These are phyloP conservation scores for Dendrobium catenatum DNA, from an alignment of 106 monocot species.

Conservation along the genomic window DNA sequence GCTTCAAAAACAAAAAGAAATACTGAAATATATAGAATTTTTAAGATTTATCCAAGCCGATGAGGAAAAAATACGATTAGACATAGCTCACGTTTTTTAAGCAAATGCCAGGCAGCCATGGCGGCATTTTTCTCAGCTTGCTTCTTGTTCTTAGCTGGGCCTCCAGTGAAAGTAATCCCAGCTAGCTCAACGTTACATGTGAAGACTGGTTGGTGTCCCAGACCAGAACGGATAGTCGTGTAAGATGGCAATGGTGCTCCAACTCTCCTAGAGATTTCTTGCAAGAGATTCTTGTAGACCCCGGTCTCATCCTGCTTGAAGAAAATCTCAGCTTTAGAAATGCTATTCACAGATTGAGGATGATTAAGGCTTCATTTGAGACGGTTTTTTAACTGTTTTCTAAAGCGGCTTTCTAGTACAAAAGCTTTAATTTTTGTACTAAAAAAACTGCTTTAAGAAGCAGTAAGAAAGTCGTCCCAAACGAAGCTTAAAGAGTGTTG, in stretches of 20 bases:
- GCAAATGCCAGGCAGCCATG: conserved; percentile 82
- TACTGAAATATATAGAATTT: too few relatives aligned
- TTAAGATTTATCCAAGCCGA: not conserved
- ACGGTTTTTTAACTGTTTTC: too few relatives aligned
- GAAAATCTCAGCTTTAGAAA: not conserved
- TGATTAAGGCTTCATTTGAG: too few relatives aligned
- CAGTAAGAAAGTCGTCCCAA: too few relatives aligned
- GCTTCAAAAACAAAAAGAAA: not conserved
- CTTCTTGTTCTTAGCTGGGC: conserved; percentile 95
- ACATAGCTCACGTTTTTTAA: conserved; percentile 69
- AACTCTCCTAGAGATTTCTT: conserved; percentile 88
- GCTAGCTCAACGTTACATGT: conserved; percentile 93
- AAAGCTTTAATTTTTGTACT: too few relatives aligned
- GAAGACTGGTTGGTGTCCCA: conserved; percentile 84
- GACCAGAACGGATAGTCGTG: conserved; percentile 72
- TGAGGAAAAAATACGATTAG: not conserved
- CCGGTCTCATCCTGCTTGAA: conserved; percentile 88
- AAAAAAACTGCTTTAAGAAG: too few relatives aligned
- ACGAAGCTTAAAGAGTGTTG: too few relatives aligned
- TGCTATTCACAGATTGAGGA: not conserved
- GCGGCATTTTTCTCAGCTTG: conserved; percentile 98
- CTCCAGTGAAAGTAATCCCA: conserved; percentile 81
- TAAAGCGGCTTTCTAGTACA: too few relatives aligned
- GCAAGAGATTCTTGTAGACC: conserved; percentile 94
- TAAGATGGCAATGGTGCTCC: conserved; percentile 89